A percentile compares a stretch with the other conserved stretches of the same genome.
phyloP scores from a whole-genome alignment of 441 rosid genomes.

The Adansonia grandidieri region DNA sequence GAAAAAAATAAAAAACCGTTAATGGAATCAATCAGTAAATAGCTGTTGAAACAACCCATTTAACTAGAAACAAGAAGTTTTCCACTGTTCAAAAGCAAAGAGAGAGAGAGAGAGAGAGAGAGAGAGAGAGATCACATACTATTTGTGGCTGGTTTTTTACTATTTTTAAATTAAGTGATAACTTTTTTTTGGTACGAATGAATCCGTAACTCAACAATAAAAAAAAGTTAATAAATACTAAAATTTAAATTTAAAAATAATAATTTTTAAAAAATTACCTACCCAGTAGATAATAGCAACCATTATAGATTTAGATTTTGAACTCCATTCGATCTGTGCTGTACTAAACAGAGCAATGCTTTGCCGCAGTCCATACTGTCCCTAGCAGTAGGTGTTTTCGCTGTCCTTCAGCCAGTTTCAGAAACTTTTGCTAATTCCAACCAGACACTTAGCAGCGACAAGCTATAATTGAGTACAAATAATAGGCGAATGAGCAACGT shows the following conservation, averaged over 20 bases:
- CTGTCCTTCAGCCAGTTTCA: background rate
- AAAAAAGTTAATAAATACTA: too few species aligned
- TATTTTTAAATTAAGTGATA: background rate
- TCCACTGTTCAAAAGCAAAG: conserved; percentile 9
- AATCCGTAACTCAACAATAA: too few species aligned
- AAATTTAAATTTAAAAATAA: too few species aligned
- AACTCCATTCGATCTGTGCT: background rate
- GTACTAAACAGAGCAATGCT: background rate
- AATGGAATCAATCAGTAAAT: background rate
- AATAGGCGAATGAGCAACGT: background rate
- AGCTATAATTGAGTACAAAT: background rate
- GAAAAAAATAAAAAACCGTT: background rate
- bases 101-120: background rate
- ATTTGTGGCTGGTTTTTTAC: background rate
- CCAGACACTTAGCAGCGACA: background rate
- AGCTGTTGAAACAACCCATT: conserved; percentile 8
- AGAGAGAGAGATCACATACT: background rate
- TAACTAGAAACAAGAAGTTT: background rate
- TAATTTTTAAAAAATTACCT: background rate
- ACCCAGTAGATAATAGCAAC: background rate
- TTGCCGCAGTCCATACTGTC: background rate
- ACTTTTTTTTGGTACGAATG: background rate
- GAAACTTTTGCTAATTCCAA: background rate
- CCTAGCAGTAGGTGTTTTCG: background rate
- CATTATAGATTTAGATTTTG: background rate